Evolutionary conservation across 2,329 filamentous ascomycete species (phyloP).

Genomic region (Pezicula carpinea): DNA sequence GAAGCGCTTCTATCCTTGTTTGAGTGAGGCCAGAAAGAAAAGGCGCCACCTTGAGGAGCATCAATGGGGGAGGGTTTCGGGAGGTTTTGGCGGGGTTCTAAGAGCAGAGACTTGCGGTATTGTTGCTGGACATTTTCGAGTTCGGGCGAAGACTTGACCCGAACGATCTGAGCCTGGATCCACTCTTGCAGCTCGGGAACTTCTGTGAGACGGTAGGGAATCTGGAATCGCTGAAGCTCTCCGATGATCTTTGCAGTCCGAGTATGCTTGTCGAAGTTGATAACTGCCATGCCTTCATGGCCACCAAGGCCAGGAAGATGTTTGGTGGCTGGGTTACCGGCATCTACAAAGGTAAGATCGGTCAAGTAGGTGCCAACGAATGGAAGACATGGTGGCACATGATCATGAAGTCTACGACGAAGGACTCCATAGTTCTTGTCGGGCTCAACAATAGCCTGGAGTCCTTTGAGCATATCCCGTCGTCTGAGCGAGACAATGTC

Average conservation of each 20-base stretch:
- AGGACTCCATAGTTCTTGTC: conserved; percentile 88
- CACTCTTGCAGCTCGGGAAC: conserved; percentile 89
- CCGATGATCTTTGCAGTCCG: conserved; percentile 94
- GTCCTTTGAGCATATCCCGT: conserved; percentile 69
- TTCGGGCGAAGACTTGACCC: conserved; percentile 44
- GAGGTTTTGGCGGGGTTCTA: conserved; percentile 52
- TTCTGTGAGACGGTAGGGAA: conserved; percentile 79
- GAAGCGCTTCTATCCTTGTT: conserved; percentile 23
- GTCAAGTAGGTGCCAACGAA: conserved; percentile 97
- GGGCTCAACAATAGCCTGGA: conserved; percentile 83
- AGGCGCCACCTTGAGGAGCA: conserved; percentile 39
- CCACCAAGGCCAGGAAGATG: conserved; percentile 56
- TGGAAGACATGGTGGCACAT: conserved; percentile 86
- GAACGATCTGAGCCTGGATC: conserved; percentile 83
- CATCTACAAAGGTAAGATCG: conserved; percentile 92
- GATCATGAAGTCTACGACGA: conserved; percentile 75
- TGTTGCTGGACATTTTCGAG: conserved; percentile 60
- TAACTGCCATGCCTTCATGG: conserved; percentile 68
- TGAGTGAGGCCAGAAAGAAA: conserved; percentile 48
- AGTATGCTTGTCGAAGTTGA: conserved; percentile 97
- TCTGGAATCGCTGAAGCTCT: conserved; percentile 93
- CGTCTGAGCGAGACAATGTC: conserved; percentile 81
- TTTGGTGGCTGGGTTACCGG: conserved; percentile 84
- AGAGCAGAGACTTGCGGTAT: conserved; percentile 61
- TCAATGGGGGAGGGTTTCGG: conserved; percentile 24